Percentiles rank a stretch among this genome's conserved stretches.
These are phyloP conservation scores for Penicillium hesseltinei DNA, from an alignment of 2,329 filamentous ascomycete genomes.

Conservation along the genomic window DNA sequence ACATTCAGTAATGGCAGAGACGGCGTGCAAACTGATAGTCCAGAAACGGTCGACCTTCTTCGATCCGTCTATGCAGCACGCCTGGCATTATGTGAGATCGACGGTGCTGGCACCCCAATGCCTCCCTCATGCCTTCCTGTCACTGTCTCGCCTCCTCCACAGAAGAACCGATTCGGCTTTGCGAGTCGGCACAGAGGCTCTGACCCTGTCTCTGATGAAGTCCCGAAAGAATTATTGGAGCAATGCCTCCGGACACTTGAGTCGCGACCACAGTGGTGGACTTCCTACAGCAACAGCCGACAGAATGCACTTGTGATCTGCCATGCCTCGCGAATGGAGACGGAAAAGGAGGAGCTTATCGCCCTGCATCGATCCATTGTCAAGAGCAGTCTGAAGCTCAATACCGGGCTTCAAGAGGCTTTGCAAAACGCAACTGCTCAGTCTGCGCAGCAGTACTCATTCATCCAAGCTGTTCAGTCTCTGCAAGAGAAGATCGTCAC, in stretches of 20 bases:
- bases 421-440: conserved; percentile 32
- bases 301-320: conserved; percentile 63
- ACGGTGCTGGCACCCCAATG: conserved; percentile 50
- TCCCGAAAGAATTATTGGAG: conserved; percentile 37
- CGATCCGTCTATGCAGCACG: conserved; percentile 61
- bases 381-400: conserved; percentile 37
- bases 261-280: conserved; percentile 59
- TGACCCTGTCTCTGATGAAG: conserved; percentile 14
- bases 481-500: conserved; percentile 31
- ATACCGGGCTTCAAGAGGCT: conserved; percentile 35
- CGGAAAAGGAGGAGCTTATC: conserved; percentile 53
- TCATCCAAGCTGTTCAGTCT: conserved; percentile 31
- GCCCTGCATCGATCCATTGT: conserved; percentile 40
- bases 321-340: conserved; percentile 57
- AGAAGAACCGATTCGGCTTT: conserved; percentile 26
- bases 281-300: conserved; percentile 61
- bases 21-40: conserved; percentile 22
- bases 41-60: conserved; percentile 42
- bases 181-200: conserved; percentile 20
- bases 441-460: conserved; percentile 32
- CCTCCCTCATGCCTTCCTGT: conserved; percentile 54
- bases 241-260: conserved; percentile 56
- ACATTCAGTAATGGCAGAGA: conserved; percentile 42
- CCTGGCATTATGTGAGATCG: conserved; percentile 63
- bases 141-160: conserved; percentile 40